Evolutionary conservation across 2,329 filamentous ascomycete species (phyloP), one percentile per base, ranked within the genome.

Genomic region (Aspergillus chevalieri): DNA sequence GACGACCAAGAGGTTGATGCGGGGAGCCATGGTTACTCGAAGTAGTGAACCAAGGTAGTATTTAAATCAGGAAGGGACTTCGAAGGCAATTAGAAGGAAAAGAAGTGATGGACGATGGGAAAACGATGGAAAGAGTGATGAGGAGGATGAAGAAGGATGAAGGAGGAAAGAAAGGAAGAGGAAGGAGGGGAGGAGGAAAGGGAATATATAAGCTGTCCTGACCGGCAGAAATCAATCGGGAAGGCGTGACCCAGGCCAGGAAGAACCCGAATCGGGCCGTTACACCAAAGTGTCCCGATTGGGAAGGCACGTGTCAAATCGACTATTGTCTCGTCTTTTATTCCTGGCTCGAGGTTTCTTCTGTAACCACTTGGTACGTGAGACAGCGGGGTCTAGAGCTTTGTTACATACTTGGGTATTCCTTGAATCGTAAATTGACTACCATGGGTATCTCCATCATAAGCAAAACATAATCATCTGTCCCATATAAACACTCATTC

Each of bases 381-480:
- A 41, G 38, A 41, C 38, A 41, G 15, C 15, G 19, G 15, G 38
- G 19, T 19, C 15, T 7, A 12, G 22, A 26, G 14, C 42, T 26
- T 26, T 44, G 12, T 26, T 19, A 26, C 28, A 9, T 30, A n/a
- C 22, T 44, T 44, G 21, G 22, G 12, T 44, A n/a, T 34, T 45
- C 39, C 47, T 44, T 48, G 12, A 41, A 47, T 49, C 47, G 51
- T 54, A 53, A 41, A 52, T 48, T 44, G 52, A 48, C 49, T 53
- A 52, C 50, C 48, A 60, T 60, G 59, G 59, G 59, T 62, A 62
- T 62, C 57, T 60, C 50, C 49, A 30, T 30, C 56, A 56, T 53
- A 52, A 53, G 45, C 49, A 60, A 52, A 62, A 30, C 51, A 50
- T 48, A 50, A 49, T 50, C 46, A 38, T 39, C 44, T 15, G 26